Base-by-base conservation (phyloP, 441 rosid species). In the Sinapis alba region DNA sequence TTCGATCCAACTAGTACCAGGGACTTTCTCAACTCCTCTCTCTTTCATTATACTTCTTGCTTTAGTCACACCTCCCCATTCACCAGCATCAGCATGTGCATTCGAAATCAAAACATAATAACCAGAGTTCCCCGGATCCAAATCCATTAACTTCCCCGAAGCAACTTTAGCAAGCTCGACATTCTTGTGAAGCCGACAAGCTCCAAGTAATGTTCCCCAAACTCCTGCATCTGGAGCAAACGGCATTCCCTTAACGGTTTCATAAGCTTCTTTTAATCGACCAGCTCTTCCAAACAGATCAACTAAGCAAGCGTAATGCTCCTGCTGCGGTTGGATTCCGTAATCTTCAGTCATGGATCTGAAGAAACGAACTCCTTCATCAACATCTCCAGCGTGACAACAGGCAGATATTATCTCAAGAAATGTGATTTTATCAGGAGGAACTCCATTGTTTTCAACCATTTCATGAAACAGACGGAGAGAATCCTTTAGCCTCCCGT, bases 281-380 rank as follows among this genome's bases (percentile, higher is more conserved):
- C 98, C 98, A 57, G 96, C 89, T 28, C 93, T 89, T 18, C 91
- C 97, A 73, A 83, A 85, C 79, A 91, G 81, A 80, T 91, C 98
- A 34, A 89, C 91, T 71, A 91, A 62, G 43, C 97, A 88, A 12
- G 88, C 87, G 78, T 86, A 91, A 81, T 93, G 98, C 84, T 93
- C 97, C 83, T 85, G 84, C 78, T 58, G 76, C 34, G 94, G 83
- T 69, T 79, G 84, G 78, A 91, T 93, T 27, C 90, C 76, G n/a
- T 85, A 85, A 50, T 84, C 85, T 66, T 93, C 85, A 1, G 86
- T 88, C 97, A 91, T 91, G 65, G 83, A 78, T 62, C 57, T 81
- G 76, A 88, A 89, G 74, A 81, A 89, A 9, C 63, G 76, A 71
- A 87, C 68, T 69, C 96, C 98, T 50, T 80, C 73, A 13, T 86